These are phyloP conservation scores for Umbelopsis vinacea DNA, from an alignment of 192 early-diverging fungal species.

Conservation along the genomic window DNA sequence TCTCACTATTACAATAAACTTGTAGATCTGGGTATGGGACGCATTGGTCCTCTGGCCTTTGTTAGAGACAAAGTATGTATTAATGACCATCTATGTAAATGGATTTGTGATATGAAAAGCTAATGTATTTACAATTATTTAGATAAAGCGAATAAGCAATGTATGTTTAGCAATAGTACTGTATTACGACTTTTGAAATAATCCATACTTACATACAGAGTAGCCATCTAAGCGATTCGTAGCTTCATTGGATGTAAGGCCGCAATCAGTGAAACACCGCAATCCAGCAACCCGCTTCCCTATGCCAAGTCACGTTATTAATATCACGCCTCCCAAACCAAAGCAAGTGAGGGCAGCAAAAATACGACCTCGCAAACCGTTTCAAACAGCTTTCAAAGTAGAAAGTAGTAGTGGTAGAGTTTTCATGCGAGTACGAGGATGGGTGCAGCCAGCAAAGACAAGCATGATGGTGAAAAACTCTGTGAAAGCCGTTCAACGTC, in stretches of 20 bases:
- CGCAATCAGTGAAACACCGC: neutral
- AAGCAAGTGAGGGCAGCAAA: neutral
- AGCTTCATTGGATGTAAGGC: constrained; percentile 9
- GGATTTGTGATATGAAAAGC: neutral
- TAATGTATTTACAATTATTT: neutral
- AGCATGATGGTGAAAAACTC: constrained; percentile 56
- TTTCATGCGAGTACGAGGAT: constrained; percentile 48
- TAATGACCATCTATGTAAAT: neutral
- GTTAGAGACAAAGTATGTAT: neutral
- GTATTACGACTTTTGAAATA: too few relatives aligned
- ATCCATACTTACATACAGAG: neutral
- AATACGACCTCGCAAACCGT: neutral
- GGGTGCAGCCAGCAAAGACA: constrained; percentile 44
- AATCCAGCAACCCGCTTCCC: neutral
- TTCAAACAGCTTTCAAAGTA: constrained; percentile 21
- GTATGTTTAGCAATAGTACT: neutral
- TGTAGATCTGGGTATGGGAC: neutral
- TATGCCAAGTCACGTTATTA: neutral
- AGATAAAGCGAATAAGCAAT: neutral
- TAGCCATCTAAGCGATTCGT: neutral
- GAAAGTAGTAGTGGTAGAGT: constrained; percentile 38
- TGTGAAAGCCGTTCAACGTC: constrained; percentile 35
- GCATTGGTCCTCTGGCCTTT: constrained; percentile 12
- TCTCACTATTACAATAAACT: neutral
- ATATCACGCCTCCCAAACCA: neutral